Conservation (phyloP, 2,329 filamentous ascomycete species). For the Alternaria solani region DNA sequence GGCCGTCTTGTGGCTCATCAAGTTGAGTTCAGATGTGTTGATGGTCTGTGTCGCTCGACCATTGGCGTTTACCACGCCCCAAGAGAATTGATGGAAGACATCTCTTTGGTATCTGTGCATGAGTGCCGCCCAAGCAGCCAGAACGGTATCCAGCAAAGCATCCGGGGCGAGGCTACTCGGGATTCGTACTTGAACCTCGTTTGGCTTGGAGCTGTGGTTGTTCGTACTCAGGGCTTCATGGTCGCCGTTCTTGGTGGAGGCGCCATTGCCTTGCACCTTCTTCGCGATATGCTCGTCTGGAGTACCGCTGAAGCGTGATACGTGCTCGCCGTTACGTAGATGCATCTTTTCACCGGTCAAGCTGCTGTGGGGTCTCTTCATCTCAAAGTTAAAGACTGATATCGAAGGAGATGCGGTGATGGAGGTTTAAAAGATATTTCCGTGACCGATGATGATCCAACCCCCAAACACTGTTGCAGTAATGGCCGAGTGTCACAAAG, state of each 20-base stretch:
- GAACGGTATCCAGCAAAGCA: constrained; percentile 30
- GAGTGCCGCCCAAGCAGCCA: constrained; percentile 44
- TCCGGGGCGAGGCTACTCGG: constrained; percentile 18
- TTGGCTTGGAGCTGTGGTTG: constrained; percentile 11
- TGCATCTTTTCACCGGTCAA: constrained; percentile 25
- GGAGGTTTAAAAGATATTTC: constrained; percentile 12
- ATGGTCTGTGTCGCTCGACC: constrained; percentile 25
- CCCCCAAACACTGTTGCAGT: constrained; percentile 30
- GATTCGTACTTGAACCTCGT: constrained; percentile 27
- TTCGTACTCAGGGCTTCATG: constrained; percentile 10
- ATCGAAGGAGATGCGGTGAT: constrained; percentile 10
- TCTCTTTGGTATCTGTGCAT: constrained; percentile 45
- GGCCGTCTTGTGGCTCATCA: constrained; percentile 23
- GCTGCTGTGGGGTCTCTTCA: constrained; percentile 13
- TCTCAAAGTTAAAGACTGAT: constrained; percentile 1
- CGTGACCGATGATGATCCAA: constrained; percentile 16
- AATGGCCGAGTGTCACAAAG: constrained; percentile 31
- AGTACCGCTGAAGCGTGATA: constrained; percentile 24
- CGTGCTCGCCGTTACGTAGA: constrained; percentile 28
- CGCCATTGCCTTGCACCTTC: constrained; percentile 24
- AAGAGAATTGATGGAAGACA: constrained; percentile 41
- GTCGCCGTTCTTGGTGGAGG: constrained; percentile 13
- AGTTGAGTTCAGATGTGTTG: constrained; percentile 25
- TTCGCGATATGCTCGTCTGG: constrained; percentile 23
- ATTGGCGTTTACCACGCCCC: constrained; percentile 26